These are phyloP conservation scores for Barnettozyma salicaria DNA, from an alignment of 805 yeast species.

Conservation along the genomic window DNA sequence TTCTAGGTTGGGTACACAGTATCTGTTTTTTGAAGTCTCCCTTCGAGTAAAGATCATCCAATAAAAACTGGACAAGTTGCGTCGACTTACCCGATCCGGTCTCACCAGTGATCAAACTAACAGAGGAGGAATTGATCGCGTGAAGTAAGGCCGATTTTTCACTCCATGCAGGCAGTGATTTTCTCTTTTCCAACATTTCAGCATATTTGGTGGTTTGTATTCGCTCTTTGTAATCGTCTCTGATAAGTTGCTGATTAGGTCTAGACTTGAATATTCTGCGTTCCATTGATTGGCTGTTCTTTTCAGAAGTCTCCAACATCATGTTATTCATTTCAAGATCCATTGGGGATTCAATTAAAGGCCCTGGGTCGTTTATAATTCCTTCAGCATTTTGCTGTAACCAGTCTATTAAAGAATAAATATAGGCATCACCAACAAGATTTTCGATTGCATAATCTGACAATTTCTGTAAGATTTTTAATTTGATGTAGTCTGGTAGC, in stretches of 20 bases:
- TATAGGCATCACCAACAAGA: constrained; percentile 62
- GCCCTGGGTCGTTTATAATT: constrained; percentile 71
- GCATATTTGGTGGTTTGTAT: constrained; percentile 31
- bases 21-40: constrained; percentile 50
- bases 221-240: constrained; percentile 31
- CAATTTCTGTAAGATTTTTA: constrained; percentile 46
- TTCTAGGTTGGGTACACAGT: constrained; percentile 90
- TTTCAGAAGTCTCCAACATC: constrained; percentile 2
- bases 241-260: constrained; percentile 31
- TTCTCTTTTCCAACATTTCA: constrained; percentile 41
- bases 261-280: constrained; percentile 19
- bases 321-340: constrained; percentile 5
- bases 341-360: constrained; percentile 35
- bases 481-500: constrained; percentile 65
- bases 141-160: constrained; percentile 51
- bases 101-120: constrained; percentile 86
- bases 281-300: constrained; percentile 5
- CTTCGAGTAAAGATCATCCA: constrained; percentile 53
- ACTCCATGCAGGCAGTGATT: constrained; percentile 78
- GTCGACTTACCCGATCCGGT: constrained; percentile 98
- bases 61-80: constrained; percentile 82
- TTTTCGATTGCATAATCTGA: constrained; percentile 38
- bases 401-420: constrained; percentile 73
- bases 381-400: constrained; percentile 52
- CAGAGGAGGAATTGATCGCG: constrained; percentile 51